Evolutionary conservation across 495 filamentous ascomycete genomes (phyloP), one percentile per base, ranked within the genome.

Genomic region (Aspergillus incahuasiensis): DNA sequence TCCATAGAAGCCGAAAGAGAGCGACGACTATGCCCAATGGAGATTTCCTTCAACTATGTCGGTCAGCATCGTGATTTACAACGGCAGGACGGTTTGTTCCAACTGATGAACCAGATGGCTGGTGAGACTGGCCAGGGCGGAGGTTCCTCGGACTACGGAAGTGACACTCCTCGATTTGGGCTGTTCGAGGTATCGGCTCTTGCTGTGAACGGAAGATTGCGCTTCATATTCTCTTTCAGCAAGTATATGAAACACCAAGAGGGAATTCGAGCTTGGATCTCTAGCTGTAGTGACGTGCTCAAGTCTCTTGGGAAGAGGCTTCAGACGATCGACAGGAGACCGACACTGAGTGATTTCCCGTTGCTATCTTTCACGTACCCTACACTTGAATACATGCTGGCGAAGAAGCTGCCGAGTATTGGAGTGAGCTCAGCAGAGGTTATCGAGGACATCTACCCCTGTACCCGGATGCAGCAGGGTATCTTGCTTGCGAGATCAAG

Each of bases 11-110:
- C 71, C 4, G 70, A 78, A 35, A 58, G 59, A 25, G 77, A 75
- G 39, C 54, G 63, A 20, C 65, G 74, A 15, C 79, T 79, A 3
- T 81, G 74, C 66, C 86, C 86, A 6, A 79, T 89, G 56, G 87
- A 90, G 66, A 79, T 90, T 35, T 80, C 81, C 1, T 88, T 90
- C 66, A 87, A 85, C 59, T 89, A 89, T 57, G 75, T 85, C 12
- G 86, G 85, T 0, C 76, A 82, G 16, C 73, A 83, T 56, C 83
- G 86, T 48, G 80, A 85, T 54, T 61, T 88, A 0, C 83, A 86
- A 65, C 74, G 81, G 24, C 72, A 79, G 19, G 83, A 84, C 48
- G 78, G 81, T 5, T 69, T 89, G 0, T 79, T 89, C 58, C 78
- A 83, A 50, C 79, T 82, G 22, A 72, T 75, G 7, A 72, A 82